phyloP scores from a whole-genome alignment of 2,329 filamentous ascomycete genomes.

The Torrubiella hemipterigena region DNA sequence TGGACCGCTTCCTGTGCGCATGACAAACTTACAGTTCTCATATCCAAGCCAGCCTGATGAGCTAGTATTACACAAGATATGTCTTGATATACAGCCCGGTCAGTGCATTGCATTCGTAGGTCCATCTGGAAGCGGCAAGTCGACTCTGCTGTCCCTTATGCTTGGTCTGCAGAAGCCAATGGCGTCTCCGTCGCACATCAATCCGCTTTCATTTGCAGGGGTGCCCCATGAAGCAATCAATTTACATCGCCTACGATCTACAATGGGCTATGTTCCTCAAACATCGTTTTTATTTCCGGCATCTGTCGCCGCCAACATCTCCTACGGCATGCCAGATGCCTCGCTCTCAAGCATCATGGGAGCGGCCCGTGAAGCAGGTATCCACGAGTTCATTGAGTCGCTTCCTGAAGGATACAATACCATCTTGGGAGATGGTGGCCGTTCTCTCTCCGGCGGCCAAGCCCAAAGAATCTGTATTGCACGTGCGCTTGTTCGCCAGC shows the following conservation, averaged over 20 bases:
- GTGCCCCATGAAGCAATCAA: slow-evolving; percentile 47
- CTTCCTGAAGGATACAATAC: slow-evolving; percentile 53
- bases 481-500: slow-evolving; percentile 59
- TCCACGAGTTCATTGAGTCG: slow-evolving; percentile 65
- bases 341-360: slow-evolving; percentile 35
- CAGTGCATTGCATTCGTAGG: slow-evolving; percentile 71
- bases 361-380: slow-evolving; percentile 47
- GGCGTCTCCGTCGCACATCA: slow-evolving; percentile 3
- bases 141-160: slow-evolving; percentile 65
- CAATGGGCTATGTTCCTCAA: slow-evolving; percentile 59
- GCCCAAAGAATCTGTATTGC: slow-evolving; percentile 73
- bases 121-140: slow-evolving; percentile 81
- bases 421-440: slow-evolving; percentile 62
- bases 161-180: slow-evolving; percentile 53
- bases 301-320: slow-evolving; percentile 69
- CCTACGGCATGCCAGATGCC: slow-evolving; percentile 55
- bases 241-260: slow-evolving; percentile 44
- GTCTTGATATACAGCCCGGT: slow-evolving; percentile 49
- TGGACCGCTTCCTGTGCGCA: slow-evolving; percentile 32
- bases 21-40: slow-evolving; percentile 48
- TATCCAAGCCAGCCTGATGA: slow-evolving; percentile 50
- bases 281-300: slow-evolving; percentile 65
- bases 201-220: slow-evolving; percentile 47
- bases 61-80: slow-evolving; percentile 50
- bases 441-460: slow-evolving; percentile 67